Evolutionary conservation across 495 filamentous ascomycete species (phyloP).

Genomic region (Cenococcum geophilum): DNA sequence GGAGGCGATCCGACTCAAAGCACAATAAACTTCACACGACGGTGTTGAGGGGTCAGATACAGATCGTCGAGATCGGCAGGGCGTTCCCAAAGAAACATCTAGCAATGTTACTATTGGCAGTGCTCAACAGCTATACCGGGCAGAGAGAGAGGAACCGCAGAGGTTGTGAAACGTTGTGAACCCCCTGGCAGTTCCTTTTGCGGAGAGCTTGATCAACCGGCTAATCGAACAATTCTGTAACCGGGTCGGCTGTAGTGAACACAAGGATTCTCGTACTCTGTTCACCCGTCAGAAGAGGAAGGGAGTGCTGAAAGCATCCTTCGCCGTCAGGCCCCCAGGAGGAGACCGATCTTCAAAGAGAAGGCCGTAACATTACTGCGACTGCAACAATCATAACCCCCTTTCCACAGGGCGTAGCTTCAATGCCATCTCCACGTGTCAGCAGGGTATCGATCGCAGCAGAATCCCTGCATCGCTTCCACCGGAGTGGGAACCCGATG

Average conservation of each 20-base stretch:
- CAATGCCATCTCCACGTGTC: constrained; percentile 21
- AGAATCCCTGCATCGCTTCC: constrained; percentile 16
- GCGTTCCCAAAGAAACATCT: neutral
- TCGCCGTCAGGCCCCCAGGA: neutral
- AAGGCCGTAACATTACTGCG: neutral
- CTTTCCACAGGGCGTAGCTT: constrained; percentile 14
- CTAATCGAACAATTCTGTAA: constrained; percentile 7
- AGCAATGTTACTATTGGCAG: neutral
- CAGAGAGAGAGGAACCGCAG: neutral
- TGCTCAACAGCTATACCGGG: neutral
- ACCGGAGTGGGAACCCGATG: constrained; percentile 14
- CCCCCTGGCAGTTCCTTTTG: constrained; percentile 4
- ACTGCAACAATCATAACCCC: constrained; percentile 1
- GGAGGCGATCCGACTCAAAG: neutral
- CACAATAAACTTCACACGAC: constrained; percentile 5
- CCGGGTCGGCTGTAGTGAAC: neutral
- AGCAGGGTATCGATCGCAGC: constrained; percentile 14
- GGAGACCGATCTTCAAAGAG: neutral
- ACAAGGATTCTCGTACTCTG: constrained; percentile 10
- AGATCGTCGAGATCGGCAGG: constrained; percentile 5
- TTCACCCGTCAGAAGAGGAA: neutral
- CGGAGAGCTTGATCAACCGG: constrained; percentile 9
- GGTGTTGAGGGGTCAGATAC: neutral
- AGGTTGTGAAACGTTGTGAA: constrained; percentile 16
- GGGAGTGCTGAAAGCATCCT: neutral